Evolutionary conservation across 805 yeast genomes (phyloP).

Genomic region (Komagataella phaffii): DNA sequence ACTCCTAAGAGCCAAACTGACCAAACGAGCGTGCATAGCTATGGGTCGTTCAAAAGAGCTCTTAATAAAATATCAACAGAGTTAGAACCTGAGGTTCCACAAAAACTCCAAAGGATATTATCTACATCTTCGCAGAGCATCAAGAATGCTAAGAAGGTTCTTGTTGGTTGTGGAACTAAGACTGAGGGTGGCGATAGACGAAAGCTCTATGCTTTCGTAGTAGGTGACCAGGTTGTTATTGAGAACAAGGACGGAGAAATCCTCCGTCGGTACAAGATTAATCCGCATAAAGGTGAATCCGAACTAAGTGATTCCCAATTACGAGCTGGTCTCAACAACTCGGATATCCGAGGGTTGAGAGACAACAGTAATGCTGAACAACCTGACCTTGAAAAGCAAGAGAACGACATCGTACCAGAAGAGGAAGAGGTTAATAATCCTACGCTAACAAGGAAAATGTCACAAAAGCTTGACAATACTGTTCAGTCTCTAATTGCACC

Average conservation of each 20-base stretch:
- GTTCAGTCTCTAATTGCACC: neutral
- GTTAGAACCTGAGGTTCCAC: neutral
- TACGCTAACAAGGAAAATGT: neutral
- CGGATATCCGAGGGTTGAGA: neutral
- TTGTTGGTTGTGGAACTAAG: neutral
- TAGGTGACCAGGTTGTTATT: conserved; percentile 65
- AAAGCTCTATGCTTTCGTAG: conserved; percentile 57
- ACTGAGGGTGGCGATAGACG: conserved; percentile 13
- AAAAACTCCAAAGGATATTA: neutral
- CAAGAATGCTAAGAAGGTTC: neutral
- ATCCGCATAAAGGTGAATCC: conserved; percentile 13
- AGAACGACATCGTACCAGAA: neutral
- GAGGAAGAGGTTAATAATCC: neutral
- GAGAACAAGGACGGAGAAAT: conserved; percentile 92
- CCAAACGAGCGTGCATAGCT: conserved; percentile 6
- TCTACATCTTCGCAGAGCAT: neutral
- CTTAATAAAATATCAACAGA: conserved; percentile 1
- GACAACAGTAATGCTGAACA: neutral
- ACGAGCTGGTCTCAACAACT: conserved; percentile 4
- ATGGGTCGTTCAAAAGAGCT: conserved; percentile 7
- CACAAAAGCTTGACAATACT: neutral
- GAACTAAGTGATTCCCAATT: conserved; percentile 2
- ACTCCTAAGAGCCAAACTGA: neutral
- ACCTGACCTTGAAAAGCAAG: neutral
- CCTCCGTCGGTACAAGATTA: conserved; percentile 67